Conservation (phyloP, 1,284 basidiomycete genomes). For the Meripilus lineatus region DNA sequence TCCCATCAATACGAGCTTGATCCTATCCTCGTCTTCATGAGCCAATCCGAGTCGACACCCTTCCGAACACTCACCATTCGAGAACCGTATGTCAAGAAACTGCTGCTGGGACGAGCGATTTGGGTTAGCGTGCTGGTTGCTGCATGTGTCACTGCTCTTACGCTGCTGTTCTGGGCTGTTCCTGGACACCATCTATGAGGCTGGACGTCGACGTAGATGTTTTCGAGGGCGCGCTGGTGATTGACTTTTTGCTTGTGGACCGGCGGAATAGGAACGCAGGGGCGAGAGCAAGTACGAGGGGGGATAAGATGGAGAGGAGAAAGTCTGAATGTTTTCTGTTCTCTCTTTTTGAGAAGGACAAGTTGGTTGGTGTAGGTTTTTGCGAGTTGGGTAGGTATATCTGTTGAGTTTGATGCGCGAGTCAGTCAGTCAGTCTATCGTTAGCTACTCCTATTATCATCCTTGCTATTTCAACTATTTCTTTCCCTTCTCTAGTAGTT, state of each 20-base stretch:
- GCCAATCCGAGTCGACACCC: slow-evolving; percentile 85
- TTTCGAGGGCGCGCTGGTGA: background rate
- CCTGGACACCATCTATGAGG: slow-evolving; percentile 83
- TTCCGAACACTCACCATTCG: slow-evolving; percentile 87
- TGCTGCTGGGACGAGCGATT: slow-evolving; percentile 81
- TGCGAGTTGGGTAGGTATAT: background rate
- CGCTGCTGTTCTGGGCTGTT: slow-evolving; percentile 87
- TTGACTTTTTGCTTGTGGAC: background rate
- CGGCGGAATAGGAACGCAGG: too few relatives aligned
- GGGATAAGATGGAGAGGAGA: background rate
- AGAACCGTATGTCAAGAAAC: slow-evolving; percentile 89
- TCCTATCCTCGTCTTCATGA: slow-evolving; percentile 83
- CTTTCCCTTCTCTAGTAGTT: too few relatives aligned
- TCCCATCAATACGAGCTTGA: slow-evolving; percentile 97
- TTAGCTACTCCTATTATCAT: too few relatives aligned
- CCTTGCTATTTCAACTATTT: too few relatives aligned
- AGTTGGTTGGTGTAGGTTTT: background rate
- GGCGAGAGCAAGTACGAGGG: too few relatives aligned
- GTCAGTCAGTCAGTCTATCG: too few relatives aligned
- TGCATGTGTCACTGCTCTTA: slow-evolving; percentile 68
- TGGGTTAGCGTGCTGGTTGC: slow-evolving; percentile 78
- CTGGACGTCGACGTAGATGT: background rate
- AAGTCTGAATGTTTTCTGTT: too few relatives aligned
- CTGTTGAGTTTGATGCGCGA: too few relatives aligned
- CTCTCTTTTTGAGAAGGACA: background rate